phyloP scores from a whole-genome alignment of 2,329 filamentous ascomycete species.

The Phaeosphaeriaceae sp. region DNA sequence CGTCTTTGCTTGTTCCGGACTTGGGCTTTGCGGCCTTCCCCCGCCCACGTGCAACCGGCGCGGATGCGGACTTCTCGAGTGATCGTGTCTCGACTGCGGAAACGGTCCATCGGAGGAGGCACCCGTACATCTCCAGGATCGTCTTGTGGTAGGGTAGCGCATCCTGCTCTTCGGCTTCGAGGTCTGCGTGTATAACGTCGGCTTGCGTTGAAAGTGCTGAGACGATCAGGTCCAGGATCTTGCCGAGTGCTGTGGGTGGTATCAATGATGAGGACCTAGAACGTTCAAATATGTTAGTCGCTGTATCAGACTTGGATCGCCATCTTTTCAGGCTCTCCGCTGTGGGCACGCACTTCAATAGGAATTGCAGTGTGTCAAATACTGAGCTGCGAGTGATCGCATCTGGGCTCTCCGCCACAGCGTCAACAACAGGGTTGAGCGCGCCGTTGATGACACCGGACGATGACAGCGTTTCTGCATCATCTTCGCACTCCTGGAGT shows the following conservation, averaged over 20 bases:
- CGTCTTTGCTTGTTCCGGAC: constrained; percentile 68
- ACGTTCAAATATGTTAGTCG: constrained; percentile 69
- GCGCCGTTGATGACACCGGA: constrained; percentile 81
- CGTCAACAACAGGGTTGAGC: constrained; percentile 90
- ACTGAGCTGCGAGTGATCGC: constrained; percentile 78
- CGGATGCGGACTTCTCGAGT: constrained; percentile 82
- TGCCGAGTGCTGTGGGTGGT: constrained; percentile 84
- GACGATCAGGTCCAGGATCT: constrained; percentile 88
- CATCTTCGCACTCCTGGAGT: constrained; percentile 90
- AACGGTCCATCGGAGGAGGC: constrained; percentile 93
- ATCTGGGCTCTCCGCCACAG: constrained; percentile 90
- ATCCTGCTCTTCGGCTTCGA: constrained; percentile 87
- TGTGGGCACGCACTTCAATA: constrained; percentile 88
- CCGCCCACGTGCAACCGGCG: constrained; percentile 75
- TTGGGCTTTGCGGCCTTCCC: constrained; percentile 78
- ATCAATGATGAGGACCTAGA: constrained; percentile 83
- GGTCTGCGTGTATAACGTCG: constrained; percentile 82
- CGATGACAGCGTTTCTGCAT: constrained; percentile 81
- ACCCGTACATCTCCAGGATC: constrained; percentile 91
- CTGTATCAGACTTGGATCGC: constrained; percentile 60
- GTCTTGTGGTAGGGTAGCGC: constrained; percentile 86
- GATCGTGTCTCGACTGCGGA: constrained; percentile 93
- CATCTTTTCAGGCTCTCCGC: constrained; percentile 39
- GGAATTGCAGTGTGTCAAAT: constrained; percentile 93
- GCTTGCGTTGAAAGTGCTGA: constrained; percentile 87